Conservation (phyloP, 129 eudicot genomes). For the Flaveria robusta region DNA sequence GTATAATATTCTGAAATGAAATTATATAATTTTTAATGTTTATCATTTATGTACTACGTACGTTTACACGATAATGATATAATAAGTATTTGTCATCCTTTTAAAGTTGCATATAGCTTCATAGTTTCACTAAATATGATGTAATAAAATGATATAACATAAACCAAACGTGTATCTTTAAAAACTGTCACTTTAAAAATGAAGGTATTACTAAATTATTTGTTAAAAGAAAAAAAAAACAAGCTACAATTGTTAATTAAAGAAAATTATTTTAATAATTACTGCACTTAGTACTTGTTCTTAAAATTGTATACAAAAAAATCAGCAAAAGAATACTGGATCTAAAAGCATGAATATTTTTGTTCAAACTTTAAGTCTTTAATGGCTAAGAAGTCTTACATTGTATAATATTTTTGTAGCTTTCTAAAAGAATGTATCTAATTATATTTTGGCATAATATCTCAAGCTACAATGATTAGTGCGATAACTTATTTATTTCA, state of each 20-base stretch:
- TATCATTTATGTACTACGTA: too few species aligned
- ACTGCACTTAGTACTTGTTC: neutral
- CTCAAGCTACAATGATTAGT: conserved; percentile 15
- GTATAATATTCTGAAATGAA: too few species aligned
- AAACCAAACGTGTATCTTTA: too few species aligned
- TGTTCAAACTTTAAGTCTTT: neutral
- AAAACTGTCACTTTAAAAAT: too few species aligned
- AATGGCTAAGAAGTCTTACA: neutral
- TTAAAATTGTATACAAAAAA: neutral
- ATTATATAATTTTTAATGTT: too few species aligned
- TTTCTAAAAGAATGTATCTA: neutral
- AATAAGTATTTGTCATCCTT: too few species aligned
- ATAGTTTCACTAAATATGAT: too few species aligned
- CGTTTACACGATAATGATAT: too few species aligned
- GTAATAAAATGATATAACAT: too few species aligned
- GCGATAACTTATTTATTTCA: conserved; percentile 13
- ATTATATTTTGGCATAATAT: neutral
- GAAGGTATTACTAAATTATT: neutral
- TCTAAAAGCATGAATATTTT: neutral
- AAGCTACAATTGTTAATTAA: neutral
- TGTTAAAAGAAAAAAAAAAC: neutral
- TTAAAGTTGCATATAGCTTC: too few species aligned
- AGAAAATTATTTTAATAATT: neutral
- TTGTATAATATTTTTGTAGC: neutral
- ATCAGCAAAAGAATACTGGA: too few species aligned